Evolutionary conservation across 2,329 filamentous ascomycete species (phyloP).

Genomic region (Fusarium irregulare): DNA sequence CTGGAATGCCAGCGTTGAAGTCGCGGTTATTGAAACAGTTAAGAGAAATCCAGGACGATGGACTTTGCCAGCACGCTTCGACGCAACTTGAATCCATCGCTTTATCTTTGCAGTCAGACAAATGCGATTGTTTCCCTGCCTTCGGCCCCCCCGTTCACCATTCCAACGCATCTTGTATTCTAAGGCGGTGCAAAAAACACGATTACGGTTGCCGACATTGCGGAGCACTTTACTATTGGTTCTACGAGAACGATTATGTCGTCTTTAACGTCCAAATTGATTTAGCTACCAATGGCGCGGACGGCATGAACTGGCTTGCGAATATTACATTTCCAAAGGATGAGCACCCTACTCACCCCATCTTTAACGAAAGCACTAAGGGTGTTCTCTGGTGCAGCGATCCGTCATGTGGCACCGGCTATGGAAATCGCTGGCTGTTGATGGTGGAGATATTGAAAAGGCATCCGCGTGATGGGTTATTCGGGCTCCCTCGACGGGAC

Average conservation of each 20-base stretch:
- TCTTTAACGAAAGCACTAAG: slow-evolving; percentile 5
- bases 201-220: not conserved
- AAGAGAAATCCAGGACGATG: not conserved
- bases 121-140: slow-evolving; percentile 8
- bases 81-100: not conserved
- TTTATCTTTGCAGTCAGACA: not conserved
- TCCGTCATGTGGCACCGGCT: slow-evolving; percentile 3
- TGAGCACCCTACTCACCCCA: not conserved
- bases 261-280: rapidly evolving
- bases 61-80: slow-evolving; percentile 6
- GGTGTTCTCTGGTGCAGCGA: slow-evolving; percentile 11
- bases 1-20: not conserved
- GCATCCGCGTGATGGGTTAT: no score
- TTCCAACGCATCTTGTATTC: no score
- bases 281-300: rapidly evolving
- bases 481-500: not conserved
- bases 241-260: not conserved
- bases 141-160: not conserved
- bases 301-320: not conserved
- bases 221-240: not conserved
- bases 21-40: not conserved
- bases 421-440: not conserved
- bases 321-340: not conserved
- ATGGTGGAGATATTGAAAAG: slow-evolving; percentile 2
- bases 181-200: not conserved